Evolutionary conservation across 208 protist genomes (phyloP), one percentile per base, ranked within the genome.

Genomic region (Acanthamoeba rhysodes): DNA sequence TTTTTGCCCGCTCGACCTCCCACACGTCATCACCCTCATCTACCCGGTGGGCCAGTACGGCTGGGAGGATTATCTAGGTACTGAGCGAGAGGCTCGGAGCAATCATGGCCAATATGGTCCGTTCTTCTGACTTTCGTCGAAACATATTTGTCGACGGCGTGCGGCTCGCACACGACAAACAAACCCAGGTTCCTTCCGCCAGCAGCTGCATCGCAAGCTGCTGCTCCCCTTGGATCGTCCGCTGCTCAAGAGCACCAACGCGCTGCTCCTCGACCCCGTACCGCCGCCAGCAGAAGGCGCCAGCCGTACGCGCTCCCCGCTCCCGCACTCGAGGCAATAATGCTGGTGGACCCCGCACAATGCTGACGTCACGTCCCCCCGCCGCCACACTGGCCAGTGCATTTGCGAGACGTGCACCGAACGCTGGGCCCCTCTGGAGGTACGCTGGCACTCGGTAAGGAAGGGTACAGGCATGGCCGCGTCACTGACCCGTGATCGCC

Each of bases 341-440:
- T 41, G 37, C 37, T 41, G 37, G 37, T 41, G 37, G 37, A 41
- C 37, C 37, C 37, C 37, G 37, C 37, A 41, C 37, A 41, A 3
- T 41, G 37, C 37, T 41, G 37, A 41, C 37, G 37, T 41, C 37
- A 41, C 37, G 37, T 41, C 4, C 37, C 37, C 37, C 37, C 37
- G 18, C 48, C 20, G 48, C 10, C 20, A 5, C 37, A 41, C 37
- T 41, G n/a, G 37, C 20, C 66, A 94, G 90, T 62, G n/a, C 90
- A 68, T 20, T 94, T 94, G 55, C 55, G 70, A 16, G 68, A 95
- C 22, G 93, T 95, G 16, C 93, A 95, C 24, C 70, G 55, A 29
- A 45, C 10, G 10, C 57, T 95, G 9, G 93, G 93, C 27, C n/a
- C 45, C 91, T 95, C 93, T 2, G 93, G 93, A 84, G 90, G 90